A percentile compares a stretch with the other conserved stretches of the same genome.
phyloP scores from a whole-genome alignment of 306 rosid genomes.

The Ammopiptanthus mongolicus region DNA sequence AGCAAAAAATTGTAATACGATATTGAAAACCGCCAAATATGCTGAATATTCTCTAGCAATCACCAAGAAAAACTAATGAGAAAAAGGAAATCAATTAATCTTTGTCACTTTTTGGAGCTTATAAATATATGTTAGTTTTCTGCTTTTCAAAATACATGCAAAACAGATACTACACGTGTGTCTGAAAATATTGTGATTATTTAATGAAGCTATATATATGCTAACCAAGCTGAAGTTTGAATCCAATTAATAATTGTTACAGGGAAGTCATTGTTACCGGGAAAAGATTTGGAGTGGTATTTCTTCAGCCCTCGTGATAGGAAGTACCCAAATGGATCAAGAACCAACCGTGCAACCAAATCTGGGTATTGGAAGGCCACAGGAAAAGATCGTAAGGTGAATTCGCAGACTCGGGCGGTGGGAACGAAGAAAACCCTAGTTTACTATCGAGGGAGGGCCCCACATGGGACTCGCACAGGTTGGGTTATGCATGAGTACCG shows the following conservation, averaged over 20 bases:
- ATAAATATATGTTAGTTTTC: not conserved
- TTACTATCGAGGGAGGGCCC: slow-evolving; percentile 93
- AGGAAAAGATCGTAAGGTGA: slow-evolving; percentile 86
- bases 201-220: not conserved
- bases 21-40: not conserved
- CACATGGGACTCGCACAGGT: slow-evolving; percentile 79
- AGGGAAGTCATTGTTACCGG: slow-evolving; percentile 91
- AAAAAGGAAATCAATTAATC: no score
- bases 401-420: slow-evolving; percentile 58
- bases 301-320: slow-evolving; percentile 91
- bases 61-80: no score
- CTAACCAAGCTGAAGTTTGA: not conserved
- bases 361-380: slow-evolving; percentile 98
- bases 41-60: not conserved
- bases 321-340: slow-evolving; percentile 94
- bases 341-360: slow-evolving; percentile 92
- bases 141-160: not conserved
- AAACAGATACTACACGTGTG: not conserved
- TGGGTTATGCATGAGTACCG: slow-evolving; percentile 99
- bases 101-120: not conserved
- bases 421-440: slow-evolving; percentile 99
- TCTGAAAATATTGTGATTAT: not conserved
- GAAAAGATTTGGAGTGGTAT: slow-evolving; percentile 98
- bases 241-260: not conserved
- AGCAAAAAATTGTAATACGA: not conserved